phyloP scores from a whole-genome alignment of 176 grass and related monocot genomes.

The Aegilops umbellulata region DNA sequence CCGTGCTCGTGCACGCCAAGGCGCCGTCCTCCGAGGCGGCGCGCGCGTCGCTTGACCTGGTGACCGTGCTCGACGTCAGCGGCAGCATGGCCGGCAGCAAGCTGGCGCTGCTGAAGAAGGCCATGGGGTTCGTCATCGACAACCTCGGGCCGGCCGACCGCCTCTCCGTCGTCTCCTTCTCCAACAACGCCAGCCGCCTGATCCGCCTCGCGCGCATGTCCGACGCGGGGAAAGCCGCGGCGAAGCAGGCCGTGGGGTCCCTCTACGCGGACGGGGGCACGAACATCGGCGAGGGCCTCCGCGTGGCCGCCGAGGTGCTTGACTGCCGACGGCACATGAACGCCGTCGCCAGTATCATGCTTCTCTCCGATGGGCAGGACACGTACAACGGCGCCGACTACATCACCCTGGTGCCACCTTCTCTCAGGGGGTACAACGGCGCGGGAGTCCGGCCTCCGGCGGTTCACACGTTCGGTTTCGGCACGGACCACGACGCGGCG shows the following conservation, averaged over 20 bases:
- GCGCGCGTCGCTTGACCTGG: constrained; percentile 64
- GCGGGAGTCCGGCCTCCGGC: constrained; percentile 1
- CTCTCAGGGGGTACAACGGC: background rate
- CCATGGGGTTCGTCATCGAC: constrained; percentile 83
- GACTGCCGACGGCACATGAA: constrained; percentile 52
- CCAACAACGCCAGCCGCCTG: constrained; percentile 31
- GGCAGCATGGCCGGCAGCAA: constrained; percentile 75
- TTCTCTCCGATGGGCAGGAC: constrained; percentile 86
- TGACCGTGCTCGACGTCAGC: constrained; percentile 83
- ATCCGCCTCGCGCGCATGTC: constrained; percentile 38
- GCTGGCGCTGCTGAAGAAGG: constrained; percentile 68
- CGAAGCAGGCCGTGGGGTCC: constrained; percentile 54
- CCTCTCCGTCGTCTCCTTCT: constrained; percentile 72
- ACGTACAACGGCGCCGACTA: constrained; percentile 43
- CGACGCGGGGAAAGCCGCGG: constrained; percentile 35
- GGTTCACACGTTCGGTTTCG: constrained; percentile 77
- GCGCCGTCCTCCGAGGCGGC: background rate
- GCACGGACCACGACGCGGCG: constrained; percentile 69
- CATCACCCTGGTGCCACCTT: constrained; percentile 55
- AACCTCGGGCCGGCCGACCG: constrained; percentile 61
- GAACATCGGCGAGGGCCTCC: constrained; percentile 68
- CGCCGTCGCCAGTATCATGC: constrained; percentile 60
- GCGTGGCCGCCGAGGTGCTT: constrained; percentile 54
- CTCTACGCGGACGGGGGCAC: constrained; percentile 44
- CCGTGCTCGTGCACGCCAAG: constrained; percentile 51